Percentiles rank a stretch among this genome's conserved stretches.
Conservation (phyloP, 1,284 basidiomycete species). For the Neolentinus lepideus region DNA sequence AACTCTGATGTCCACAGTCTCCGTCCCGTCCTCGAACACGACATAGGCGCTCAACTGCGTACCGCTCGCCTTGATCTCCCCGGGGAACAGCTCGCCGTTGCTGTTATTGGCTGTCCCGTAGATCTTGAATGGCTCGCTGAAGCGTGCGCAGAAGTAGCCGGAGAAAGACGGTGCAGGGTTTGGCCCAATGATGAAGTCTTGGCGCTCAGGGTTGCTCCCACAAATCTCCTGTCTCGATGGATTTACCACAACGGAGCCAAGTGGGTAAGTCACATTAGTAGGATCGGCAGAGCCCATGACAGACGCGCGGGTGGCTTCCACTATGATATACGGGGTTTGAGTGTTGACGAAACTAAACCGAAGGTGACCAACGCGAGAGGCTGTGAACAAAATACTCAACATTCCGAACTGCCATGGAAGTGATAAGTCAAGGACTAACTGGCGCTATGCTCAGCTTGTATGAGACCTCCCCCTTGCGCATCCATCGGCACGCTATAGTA, state of each 20-base stretch:
- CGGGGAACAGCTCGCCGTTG: conserved; percentile 27
- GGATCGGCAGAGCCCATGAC: conserved; percentile 55
- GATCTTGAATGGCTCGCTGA: conserved; percentile 41
- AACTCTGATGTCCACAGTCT: conserved; percentile 52
- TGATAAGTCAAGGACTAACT: conserved; percentile 36
- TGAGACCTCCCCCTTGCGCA: conserved; percentile 38
- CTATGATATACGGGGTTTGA: conserved; percentile 49
- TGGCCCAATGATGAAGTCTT: conserved; percentile 67
- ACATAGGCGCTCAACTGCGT: conserved; percentile 53
- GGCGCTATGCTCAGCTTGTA: conserved; percentile 62
- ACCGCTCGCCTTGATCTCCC: conserved; percentile 26
- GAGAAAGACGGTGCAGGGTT: conserved; percentile 44
- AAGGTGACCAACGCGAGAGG: conserved; percentile 74
- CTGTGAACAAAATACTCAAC: conserved; percentile 26
- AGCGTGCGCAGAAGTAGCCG: conserved; percentile 75
- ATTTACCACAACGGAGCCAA: conserved; percentile 40
- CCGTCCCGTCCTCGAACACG: conserved; percentile 32
- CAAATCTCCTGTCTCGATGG: conserved; percentile 46
- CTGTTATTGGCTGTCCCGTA: conserved; percentile 33
- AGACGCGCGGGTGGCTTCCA: conserved; percentile 64
- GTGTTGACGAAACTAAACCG: conserved; percentile 59
- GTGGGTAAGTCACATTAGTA: conserved; percentile 54
- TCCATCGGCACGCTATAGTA: conserved; percentile 64
- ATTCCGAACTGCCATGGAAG: conserved; percentile 2
- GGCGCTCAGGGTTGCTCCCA: conserved; percentile 67